phyloP scores from a whole-genome alignment of 441 rosid genomes.

The Corymbia calophylla region DNA sequence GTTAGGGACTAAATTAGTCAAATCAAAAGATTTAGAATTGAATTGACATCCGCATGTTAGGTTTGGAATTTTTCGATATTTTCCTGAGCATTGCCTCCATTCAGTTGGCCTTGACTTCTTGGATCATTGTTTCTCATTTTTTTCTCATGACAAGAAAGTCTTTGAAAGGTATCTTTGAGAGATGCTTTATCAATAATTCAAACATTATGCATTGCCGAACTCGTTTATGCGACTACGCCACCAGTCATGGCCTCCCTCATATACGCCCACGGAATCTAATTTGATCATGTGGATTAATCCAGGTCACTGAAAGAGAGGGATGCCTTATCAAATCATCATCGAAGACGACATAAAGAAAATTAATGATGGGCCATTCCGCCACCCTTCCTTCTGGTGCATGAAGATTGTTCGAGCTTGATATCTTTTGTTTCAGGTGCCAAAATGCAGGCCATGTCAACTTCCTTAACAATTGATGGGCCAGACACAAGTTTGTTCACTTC shows the following conservation, averaged over 20 bases:
- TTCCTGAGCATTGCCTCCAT: rapidly evolving
- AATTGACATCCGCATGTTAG: background rate
- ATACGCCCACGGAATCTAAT: background rate
- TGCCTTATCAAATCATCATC: background rate
- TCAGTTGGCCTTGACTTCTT: too few relatives aligned
- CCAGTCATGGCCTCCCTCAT: background rate
- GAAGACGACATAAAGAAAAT: background rate
- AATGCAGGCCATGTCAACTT: background rate
- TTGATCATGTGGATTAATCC: background rate
- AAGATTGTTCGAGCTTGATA: background rate
- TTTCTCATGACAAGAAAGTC: background rate
- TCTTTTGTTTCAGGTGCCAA: background rate
- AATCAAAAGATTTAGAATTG: background rate
- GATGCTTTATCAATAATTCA: background rate
- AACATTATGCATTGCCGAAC: background rate
- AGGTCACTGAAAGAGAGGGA: background rate
- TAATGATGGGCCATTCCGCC: background rate
- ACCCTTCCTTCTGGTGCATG: background rate
- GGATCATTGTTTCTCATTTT: background rate
- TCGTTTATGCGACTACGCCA: background rate
- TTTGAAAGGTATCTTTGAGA: background rate
- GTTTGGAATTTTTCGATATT: background rate
- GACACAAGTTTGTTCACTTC: background rate
- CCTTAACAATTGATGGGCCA: background rate
- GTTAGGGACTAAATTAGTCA: background rate